These are phyloP conservation scores for Candida freyschussii DNA, from an alignment of 1,139 yeast genomes.

Conservation along the genomic window DNA sequence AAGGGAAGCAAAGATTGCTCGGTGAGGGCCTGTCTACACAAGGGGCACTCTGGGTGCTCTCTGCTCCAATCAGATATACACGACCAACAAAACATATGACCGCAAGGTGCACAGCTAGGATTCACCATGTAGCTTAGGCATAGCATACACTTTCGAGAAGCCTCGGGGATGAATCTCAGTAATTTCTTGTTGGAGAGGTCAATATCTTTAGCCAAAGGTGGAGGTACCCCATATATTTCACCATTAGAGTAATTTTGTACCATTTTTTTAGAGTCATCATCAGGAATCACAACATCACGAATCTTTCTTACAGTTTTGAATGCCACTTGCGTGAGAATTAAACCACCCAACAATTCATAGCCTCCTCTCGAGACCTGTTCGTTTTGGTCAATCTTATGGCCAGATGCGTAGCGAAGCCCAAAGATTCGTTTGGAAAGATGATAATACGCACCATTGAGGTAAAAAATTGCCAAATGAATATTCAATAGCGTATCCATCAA, in stretches of 20 bases:
- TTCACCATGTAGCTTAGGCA: constrained; percentile 76
- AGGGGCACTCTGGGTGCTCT: constrained; percentile 86
- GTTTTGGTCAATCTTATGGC: constrained; percentile 50
- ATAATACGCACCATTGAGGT: constrained; percentile 77
- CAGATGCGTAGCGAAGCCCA: constrained; percentile 75
- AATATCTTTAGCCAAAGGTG: constrained; percentile 25
- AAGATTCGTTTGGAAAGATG: constrained; percentile 69
- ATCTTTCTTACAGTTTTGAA: constrained; percentile 35
- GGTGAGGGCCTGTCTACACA: constrained; percentile 72
- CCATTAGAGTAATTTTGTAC: constrained; percentile 10
- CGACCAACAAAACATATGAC: constrained; percentile 90
- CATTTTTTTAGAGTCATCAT: constrained; percentile 2
- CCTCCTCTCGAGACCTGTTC: constrained; percentile 44
- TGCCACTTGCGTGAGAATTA: constrained; percentile 57
- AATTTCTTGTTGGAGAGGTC: constrained; percentile 52
- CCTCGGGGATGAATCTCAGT: constrained; percentile 66
- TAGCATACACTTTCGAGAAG: constrained; percentile 73
- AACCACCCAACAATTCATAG: constrained; percentile 72
- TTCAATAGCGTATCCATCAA: constrained; percentile 51
- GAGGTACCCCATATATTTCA: constrained; percentile 14
- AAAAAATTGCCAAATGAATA: constrained; percentile 75
- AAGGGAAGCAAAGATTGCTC: constrained; percentile 75
- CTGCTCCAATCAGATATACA: constrained; percentile 89
- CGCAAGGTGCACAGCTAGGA: constrained; percentile 87
- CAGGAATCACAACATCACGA: constrained; percentile 5